Evolutionary conservation across 2,329 filamentous ascomycete species (phyloP).

Genomic region (Huntiella bhutanensis): DNA sequence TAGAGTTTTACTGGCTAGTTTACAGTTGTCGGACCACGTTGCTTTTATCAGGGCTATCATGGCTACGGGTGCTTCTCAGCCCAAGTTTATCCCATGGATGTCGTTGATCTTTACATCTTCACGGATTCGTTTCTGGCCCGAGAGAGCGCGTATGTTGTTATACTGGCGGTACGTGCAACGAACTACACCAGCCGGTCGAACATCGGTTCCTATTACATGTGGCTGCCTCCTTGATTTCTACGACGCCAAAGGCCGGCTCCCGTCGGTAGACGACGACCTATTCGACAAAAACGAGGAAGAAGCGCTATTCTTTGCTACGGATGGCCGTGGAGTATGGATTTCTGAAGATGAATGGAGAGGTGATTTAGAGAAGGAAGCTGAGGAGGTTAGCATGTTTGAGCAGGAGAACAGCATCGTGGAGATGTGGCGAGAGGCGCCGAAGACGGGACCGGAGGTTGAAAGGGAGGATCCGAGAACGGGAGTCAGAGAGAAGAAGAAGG

Average conservation of each 20-base stretch:
- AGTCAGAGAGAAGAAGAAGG: neutral
- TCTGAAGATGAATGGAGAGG: slow-evolving; percentile 5
- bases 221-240: slow-evolving; percentile 8
- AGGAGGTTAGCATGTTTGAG: neutral
- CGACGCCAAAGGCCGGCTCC: slow-evolving; percentile 5
- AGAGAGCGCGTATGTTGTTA: slow-evolving; percentile 8
- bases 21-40: neutral
- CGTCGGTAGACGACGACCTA: slow-evolving; percentile 5
- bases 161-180: slow-evolving; percentile 6
- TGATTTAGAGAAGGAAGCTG: neutral
- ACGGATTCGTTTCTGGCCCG: slow-evolving; percentile 1
- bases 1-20: slow-evolving; percentile 2
- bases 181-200: slow-evolving; percentile 1
- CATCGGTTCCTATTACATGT: neutral
- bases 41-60: slow-evolving; percentile 8
- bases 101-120: slow-evolving; percentile 1
- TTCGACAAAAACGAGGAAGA: slow-evolving; percentile 6
- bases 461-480: neutral
- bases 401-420: neutral
- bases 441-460: neutral
- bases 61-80: slow-evolving; percentile 1
- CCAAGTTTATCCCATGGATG: slow-evolving; percentile 5
- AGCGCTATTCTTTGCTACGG: slow-evolving; percentile 6
- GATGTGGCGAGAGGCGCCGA: slow-evolving; percentile 11
- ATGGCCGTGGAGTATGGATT: slow-evolving; percentile 5